Base-by-base conservation (phyloP, 805 yeast species). In the Clavispora fructus region DNA sequence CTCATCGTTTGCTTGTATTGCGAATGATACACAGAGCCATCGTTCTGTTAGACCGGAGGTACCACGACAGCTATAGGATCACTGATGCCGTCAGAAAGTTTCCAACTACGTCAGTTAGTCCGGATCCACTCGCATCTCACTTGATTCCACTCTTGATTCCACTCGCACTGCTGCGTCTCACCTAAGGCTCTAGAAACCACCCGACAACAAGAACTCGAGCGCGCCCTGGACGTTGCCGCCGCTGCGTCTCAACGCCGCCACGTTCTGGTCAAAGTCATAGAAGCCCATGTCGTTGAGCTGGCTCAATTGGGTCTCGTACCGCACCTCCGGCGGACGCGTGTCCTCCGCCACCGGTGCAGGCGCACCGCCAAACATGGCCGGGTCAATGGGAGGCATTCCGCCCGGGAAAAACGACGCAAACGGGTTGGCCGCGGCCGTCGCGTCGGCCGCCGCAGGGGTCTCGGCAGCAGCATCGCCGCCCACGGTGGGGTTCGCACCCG, bases 191-290 rank as follows among this genome's bases (percentile, higher is more conserved):
- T 46, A 46, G 38, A 46, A 42, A 30, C 31, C 40, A 26, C 44
- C 41, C 38, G 57, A 55, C 47, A 91, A 75, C 56, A 91, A 71
- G 44, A 88, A 87, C 65, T 92, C 97, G 43, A 92, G 75, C 10
- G 99, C 99, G 40, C 97, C 97, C 69, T 92, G 97, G 25, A 92
- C 97, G 52, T 91, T 87, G 8, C 99, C 99, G 30, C 99, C 99
- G 45, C 92, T 82, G 68, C 98, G 82, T 71, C 97, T 82, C 58
- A 94, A 76, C 1, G 98, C 98, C 27, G 82, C 83, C 23, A 94
- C 90, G 61, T 94, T 94, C 55, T 87, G 78, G 55, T 92, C 98
- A 62, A 92, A 92, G 55, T 92, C 97, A 55, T 79, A 81, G 70
- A 92, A 92, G n/a, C 77, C 77, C 77, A 72, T 72, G 50, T 72